phyloP scores from a whole-genome alignment of 495 filamentous ascomycete species.

The Paragyromitra xinjiangensis region DNA sequence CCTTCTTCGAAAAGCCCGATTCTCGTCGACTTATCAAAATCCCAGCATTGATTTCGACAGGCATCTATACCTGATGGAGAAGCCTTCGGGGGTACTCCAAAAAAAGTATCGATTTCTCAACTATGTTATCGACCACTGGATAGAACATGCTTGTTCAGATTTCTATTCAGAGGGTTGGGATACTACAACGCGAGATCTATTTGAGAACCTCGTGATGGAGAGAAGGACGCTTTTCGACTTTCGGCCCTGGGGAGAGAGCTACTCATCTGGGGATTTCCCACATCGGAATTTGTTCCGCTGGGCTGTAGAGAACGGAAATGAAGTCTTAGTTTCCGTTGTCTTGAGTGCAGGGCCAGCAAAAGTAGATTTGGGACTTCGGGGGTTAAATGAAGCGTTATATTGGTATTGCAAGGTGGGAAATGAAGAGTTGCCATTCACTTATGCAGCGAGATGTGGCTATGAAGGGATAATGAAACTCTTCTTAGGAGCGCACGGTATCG shows the following conservation, averaged over 20 bases:
- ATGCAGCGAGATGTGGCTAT: neutral
- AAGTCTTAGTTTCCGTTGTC: neutral
- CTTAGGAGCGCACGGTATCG: neutral
- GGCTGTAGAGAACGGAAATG: neutral
- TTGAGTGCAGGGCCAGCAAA: neutral
- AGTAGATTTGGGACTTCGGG: neutral
- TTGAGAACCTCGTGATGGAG: neutral
- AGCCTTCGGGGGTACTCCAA: neutral
- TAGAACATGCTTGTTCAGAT: neutral
- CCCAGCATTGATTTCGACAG: neutral
- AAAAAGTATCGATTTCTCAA: neutral
- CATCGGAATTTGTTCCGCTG: neutral
- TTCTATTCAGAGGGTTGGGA: neutral
- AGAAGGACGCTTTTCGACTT: neutral
- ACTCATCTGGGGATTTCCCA: neutral
- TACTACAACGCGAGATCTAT: neutral
- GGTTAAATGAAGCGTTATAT: neutral
- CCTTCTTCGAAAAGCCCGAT: neutral
- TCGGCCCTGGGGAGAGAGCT: neutral
- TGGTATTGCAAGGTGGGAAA: neutral
- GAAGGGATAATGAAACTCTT: neutral
- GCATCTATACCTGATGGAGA: neutral
- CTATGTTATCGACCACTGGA: neutral
- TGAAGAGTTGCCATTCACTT: neutral
- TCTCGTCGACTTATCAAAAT: neutral